phyloP scores from a whole-genome alignment of 306 rosid species.

The Corylus avellana region DNA sequence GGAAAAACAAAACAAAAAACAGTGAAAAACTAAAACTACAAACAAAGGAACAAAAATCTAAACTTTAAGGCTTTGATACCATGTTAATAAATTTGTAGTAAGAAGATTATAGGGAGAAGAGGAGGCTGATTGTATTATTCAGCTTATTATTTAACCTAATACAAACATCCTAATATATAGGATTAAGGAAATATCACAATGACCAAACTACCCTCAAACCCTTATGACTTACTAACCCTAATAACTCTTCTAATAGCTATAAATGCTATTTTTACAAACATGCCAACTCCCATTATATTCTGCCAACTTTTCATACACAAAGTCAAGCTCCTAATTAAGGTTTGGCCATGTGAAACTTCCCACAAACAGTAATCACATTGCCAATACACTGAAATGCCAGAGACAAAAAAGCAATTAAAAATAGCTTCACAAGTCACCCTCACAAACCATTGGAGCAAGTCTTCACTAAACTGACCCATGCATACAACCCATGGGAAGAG shows the following conservation, averaged over 20 bases:
- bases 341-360: background rate
- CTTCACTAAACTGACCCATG: background rate
- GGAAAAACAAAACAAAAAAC: background rate
- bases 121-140: too few species aligned
- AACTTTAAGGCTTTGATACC: too few species aligned
- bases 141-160: too few species aligned
- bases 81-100: too few species aligned
- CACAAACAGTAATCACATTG: background rate
- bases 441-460: background rate
- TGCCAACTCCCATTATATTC: background rate
- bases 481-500: background rate
- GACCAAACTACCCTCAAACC: too few species aligned
- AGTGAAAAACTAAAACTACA: too few species aligned
- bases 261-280: background rate
- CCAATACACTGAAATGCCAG: background rate
- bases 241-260: background rate
- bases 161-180: too few species aligned
- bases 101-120: too few species aligned
- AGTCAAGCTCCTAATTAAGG: conserved; percentile 1
- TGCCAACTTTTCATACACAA: background rate
- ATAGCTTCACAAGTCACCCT: background rate
- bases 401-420: background rate
- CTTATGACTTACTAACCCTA: too few species aligned
- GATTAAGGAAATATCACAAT: too few species aligned
- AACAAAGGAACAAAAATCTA: too few species aligned